Evolutionary conservation across 2,329 filamentous ascomycete species (phyloP), one percentile per base, ranked within the genome.

Genomic region (Aspergillus oerlinghausenensis): DNA sequence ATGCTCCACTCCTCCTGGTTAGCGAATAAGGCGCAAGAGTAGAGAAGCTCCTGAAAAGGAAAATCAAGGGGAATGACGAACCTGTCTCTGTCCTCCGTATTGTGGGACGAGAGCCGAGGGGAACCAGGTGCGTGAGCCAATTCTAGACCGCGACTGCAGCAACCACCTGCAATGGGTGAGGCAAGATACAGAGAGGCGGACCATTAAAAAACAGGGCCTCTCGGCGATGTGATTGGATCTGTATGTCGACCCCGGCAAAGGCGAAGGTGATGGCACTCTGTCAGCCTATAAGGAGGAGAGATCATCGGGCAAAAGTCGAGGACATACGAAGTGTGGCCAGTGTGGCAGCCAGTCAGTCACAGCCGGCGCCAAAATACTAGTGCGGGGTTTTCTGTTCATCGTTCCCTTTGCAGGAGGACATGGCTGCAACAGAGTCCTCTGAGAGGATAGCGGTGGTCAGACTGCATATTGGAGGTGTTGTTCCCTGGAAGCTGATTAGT

Each of bases 351-450:
- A 32, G 23, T 51, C 51, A 56, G 52, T 60, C 51, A 56, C 50
- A 50, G 50, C 54, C 35, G 42, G 52, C 38, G 49, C 52, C 51
- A 50, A 50, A 35, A 45, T 35, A 40, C 43, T 51, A 55, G 51
- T 63, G 61, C 61, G 61, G 61, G 61, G 61, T 61, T 61, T 50
- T 38, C 51, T 38, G 25, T 52, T 49, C 28, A 25, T 25, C 25
- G 35, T 21, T 26, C 43, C 25, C 42, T 28, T 21, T 49, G 28
- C n/a, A 55, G 19, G 56, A 55, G 19, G 56, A 55, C 42, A 49
- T 55, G 23, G 19, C 7, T 17, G 19, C n/a, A 45, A 7, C 21
- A 1, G 43, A 47, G 43, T 14, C 21, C 23, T 47, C 23, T 47
- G 9, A 23, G 21, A 47, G 43, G 21, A 14, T 14, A 47, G 23